These are phyloP conservation scores for Acephala macrosclerotiorum DNA, from an alignment of 2,329 filamentous ascomycete species.

Conservation along the genomic window DNA sequence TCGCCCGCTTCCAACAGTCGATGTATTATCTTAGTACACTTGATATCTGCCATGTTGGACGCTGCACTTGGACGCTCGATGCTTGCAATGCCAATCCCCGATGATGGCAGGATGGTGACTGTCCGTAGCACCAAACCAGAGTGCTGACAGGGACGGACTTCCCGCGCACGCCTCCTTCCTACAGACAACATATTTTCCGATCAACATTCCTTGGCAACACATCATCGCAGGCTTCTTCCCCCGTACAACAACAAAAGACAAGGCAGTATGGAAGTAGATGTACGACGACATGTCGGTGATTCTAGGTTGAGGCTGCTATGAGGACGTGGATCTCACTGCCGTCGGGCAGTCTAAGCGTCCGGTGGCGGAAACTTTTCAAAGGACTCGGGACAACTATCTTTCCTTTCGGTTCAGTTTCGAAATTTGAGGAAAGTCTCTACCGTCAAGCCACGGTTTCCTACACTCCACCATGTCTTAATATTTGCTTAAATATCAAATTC, in stretches of 20 bases:
- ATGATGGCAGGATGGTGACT: background rate
- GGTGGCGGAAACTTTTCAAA: background rate
- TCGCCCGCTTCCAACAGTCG: background rate
- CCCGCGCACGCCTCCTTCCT: background rate
- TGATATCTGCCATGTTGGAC: background rate
- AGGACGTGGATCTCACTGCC: background rate
- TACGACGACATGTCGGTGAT: background rate
- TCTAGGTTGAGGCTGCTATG: background rate
- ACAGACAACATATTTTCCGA: background rate
- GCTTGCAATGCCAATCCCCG: background rate
- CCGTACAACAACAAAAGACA: background rate
- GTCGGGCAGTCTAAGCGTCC: background rate
- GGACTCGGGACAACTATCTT: slow-evolving; percentile 5
- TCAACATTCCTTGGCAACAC: background rate
- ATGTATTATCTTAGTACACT: background rate
- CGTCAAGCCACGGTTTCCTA: background rate
- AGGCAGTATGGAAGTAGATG: background rate
- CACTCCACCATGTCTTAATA: background rate
- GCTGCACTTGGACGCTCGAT: background rate
- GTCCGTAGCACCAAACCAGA: background rate
- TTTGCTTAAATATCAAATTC: background rate
- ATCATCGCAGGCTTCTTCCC: background rate
- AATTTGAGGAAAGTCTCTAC: slow-evolving; percentile 2
- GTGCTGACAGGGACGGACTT: background rate
- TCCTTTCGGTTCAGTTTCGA: slow-evolving; percentile 10